phyloP scores from a whole-genome alignment of 2,329 filamentous ascomycete species.

The Simplicillium aogashimaense region DNA sequence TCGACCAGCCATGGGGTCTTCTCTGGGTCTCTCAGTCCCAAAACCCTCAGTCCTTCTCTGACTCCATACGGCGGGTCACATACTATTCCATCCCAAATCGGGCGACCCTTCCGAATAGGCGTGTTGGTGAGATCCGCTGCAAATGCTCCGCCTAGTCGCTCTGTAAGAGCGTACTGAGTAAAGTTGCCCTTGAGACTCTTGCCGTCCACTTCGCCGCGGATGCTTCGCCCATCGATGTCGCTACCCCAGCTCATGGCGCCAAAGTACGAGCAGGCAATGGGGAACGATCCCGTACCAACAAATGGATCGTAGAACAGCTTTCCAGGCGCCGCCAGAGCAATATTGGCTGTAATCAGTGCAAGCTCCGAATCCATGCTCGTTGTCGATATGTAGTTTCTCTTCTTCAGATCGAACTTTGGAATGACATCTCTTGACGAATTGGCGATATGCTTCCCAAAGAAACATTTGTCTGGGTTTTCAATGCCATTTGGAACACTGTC shows the following conservation, averaged over 20 bases:
- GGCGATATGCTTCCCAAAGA: constrained; percentile 64
- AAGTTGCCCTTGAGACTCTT: constrained; percentile 61
- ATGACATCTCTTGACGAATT: constrained; percentile 58
- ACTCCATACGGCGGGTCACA: constrained; percentile 97
- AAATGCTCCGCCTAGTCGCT: constrained; percentile 66
- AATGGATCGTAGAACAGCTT: constrained; percentile 93
- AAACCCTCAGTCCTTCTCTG: constrained; percentile 78
- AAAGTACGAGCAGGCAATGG: constrained; percentile 81
- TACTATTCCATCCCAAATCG: constrained; percentile 78
- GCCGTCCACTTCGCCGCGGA: constrained; percentile 58
- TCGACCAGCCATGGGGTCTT: constrained; percentile 52
- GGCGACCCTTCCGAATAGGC: constrained; percentile 49
- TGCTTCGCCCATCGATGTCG: constrained; percentile 87
- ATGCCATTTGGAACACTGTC: constrained; percentile 36
- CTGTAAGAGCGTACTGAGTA: constrained; percentile 64
- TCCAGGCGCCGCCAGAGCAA: constrained; percentile 71
- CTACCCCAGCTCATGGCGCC: constrained; percentile 76
- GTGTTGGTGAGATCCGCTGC: constrained; percentile 82
- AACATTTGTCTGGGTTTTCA: constrained; percentile 47
- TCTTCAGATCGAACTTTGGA: constrained; percentile 79
- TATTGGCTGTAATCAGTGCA: constrained; percentile 82
- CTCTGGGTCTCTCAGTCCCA: constrained; percentile 63
- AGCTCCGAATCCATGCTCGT: constrained; percentile 97
- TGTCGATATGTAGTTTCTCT: constrained; percentile 84
- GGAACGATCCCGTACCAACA: constrained; percentile 89